Evolutionary conservation across 2,329 filamentous ascomycete species (phyloP).

Genomic region (Ustulina deusta): DNA sequence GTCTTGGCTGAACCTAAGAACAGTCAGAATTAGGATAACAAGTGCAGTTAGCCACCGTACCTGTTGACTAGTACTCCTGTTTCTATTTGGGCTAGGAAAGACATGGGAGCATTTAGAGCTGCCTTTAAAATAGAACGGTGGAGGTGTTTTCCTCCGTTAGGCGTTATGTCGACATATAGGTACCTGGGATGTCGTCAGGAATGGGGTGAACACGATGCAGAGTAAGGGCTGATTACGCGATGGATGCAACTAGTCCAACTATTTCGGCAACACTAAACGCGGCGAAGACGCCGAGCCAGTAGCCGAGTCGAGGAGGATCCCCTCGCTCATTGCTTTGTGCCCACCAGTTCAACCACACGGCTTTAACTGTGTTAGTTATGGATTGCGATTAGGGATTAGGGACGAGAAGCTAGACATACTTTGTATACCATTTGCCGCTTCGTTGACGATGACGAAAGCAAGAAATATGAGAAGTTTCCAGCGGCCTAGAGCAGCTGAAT

Average conservation of each 20-base stretch:
- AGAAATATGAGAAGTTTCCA: slow-evolving; percentile 26
- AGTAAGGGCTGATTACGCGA: slow-evolving; percentile 16
- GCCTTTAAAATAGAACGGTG: slow-evolving; percentile 29
- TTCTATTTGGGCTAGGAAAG: slow-evolving; percentile 19
- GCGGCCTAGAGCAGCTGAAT: slow-evolving; percentile 22
- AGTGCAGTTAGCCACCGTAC: not conserved
- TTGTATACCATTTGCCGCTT: slow-evolving; percentile 26
- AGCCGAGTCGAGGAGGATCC: slow-evolving; percentile 27
- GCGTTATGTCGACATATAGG: slow-evolving; percentile 22
- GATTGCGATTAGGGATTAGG: not conserved
- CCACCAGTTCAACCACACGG: slow-evolving; percentile 39
- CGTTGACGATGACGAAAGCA: slow-evolving; percentile 22
- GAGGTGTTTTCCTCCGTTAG: slow-evolving; percentile 28
- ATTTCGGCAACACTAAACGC: slow-evolving; percentile 26
- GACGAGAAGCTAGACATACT: slow-evolving; percentile 1
- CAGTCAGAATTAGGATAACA: not conserved
- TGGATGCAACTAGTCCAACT: slow-evolving; percentile 22
- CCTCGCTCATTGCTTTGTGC: slow-evolving; percentile 33
- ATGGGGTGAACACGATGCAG: not conserved
- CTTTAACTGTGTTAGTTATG: slow-evolving; percentile 16
- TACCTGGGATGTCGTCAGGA: slow-evolving; percentile 17
- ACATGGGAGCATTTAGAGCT: slow-evolving; percentile 27
- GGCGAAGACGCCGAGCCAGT: slow-evolving; percentile 35
- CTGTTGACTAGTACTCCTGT: slow-evolving; percentile 30
- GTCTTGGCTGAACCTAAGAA: slow-evolving; percentile 31